These are phyloP conservation scores for Tuber melanosporum DNA, from an alignment of 495 filamentous ascomycete genomes.

Conservation along the genomic window DNA sequence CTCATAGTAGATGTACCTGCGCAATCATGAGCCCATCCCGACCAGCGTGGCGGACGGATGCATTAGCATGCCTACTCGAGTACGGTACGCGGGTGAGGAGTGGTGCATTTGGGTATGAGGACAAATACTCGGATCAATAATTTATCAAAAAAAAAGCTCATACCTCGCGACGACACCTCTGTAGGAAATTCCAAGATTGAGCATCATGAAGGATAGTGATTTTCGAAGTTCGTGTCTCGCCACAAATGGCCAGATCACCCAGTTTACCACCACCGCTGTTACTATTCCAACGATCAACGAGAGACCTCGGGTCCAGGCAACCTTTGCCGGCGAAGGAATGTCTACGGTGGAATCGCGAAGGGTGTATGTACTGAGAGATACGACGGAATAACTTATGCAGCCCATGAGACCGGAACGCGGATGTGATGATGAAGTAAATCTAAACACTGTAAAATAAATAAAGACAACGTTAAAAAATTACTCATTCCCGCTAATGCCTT, in stretches of 20 bases:
- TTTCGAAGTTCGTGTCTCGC: constrained; percentile 55
- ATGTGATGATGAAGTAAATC: constrained; percentile 53
- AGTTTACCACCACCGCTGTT: constrained; percentile 51
- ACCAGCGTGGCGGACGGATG: neutral
- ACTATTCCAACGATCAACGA: constrained; percentile 51
- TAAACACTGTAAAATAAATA: constrained; percentile 44
- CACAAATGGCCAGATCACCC: constrained; percentile 57
- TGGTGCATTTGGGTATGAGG: neutral
- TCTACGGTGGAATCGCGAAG: constrained; percentile 22
- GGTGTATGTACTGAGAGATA: constrained; percentile 49
- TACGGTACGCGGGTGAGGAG: neutral
- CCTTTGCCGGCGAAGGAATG: constrained; percentile 41
- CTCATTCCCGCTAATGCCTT: constrained; percentile 1
- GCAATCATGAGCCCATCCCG: neutral
- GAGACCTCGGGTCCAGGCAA: constrained; percentile 49
- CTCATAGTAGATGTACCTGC: constrained; percentile 53
- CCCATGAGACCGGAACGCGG: constrained; percentile 52
- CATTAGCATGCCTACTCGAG: neutral
- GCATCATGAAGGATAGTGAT: constrained; percentile 51
- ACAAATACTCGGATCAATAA: neutral
- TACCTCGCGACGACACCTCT: constrained; percentile 50
- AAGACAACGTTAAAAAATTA: neutral
- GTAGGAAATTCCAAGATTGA: constrained; percentile 53
- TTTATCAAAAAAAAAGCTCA: neutral
- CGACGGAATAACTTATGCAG: constrained; percentile 53